Evolutionary conservation across 768 basidiomycete species (phyloP), one percentile per base, ranked within the genome.

Genomic region (Lyophyllum shimeji): DNA sequence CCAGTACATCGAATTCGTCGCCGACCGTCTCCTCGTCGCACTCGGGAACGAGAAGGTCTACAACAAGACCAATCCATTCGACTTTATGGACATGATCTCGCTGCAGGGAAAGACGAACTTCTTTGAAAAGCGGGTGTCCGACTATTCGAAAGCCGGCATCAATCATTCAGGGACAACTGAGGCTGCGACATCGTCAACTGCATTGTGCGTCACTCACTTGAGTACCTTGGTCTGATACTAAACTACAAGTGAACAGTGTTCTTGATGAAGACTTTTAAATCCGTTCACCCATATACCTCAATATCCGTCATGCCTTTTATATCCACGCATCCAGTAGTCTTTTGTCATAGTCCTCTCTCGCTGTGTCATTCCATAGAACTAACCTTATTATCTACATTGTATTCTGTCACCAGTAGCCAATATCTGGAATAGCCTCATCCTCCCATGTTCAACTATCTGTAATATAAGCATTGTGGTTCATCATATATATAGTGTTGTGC

Each of bases 21-120:
- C 95, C 18, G 95, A 96, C 65, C 86, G 93, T 52, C 79, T 98
- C 0, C 83, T 97, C 37, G 85, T 90, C 17, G 82, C 92, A 5
- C 78, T 97, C 17, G 94, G 94, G 23, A 93, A 90, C 61, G 78
- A 85, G 27, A 95, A 95, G 70, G 66, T 84, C 48, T 97, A 93
- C 76, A 78, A 86, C 58, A 72, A 77, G 1, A 74, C 83, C 17
- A 97, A 97, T 68, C 95, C 95, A 5, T 90, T 91, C 71, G 90
- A 95, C 69, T 94, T 94, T 67, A 95, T 95, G 92, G 93, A 95
- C 61, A 85, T 94, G 83, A 95, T 95, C 44, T 96, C 94, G 13
- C 76, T 98, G 1, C 89, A 95, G 73, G 95, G 95, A 60, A 98
- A 98, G 79, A 93, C 95, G 29, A 95, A 97, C 74, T 97, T 97